These are phyloP conservation scores for Hibiscus mutabilis DNA, from an alignment of 345 rosid species.

Conservation along the genomic window DNA sequence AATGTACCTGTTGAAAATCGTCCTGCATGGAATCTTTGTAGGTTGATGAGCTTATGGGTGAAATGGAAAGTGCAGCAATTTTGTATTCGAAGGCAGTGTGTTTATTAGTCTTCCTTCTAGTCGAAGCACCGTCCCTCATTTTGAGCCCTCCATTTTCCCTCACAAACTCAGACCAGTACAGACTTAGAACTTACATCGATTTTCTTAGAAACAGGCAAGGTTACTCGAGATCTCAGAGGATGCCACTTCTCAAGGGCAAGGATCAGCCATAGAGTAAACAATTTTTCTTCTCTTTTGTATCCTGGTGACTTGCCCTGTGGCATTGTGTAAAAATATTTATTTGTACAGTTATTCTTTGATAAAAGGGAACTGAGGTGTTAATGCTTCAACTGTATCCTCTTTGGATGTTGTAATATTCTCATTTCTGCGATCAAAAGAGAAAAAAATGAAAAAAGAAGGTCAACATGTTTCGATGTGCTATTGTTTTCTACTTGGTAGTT, in stretches of 20 bases:
- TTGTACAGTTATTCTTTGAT: slow-evolving; percentile 69
- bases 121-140: slow-evolving; percentile 84
- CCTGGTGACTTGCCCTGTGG: slow-evolving; percentile 9
- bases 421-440: slow-evolving; percentile 13
- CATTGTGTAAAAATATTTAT: slow-evolving; percentile 33
- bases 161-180: slow-evolving; percentile 53
- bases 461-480: background rate
- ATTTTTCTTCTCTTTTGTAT: background rate
- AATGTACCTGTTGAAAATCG: background rate
- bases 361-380: background rate
- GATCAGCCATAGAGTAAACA: slow-evolving; percentile 23
- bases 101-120: slow-evolving; percentile 65
- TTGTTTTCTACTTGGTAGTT: background rate
- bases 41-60: slow-evolving; percentile 75
- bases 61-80: slow-evolving; percentile 51
- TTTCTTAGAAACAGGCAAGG: slow-evolving; percentile 61
- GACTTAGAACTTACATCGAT: slow-evolving; percentile 66
- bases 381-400: slow-evolving; percentile 16
- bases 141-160: slow-evolving; percentile 90
- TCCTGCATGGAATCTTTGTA: slow-evolving; percentile 20
- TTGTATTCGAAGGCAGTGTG: slow-evolving; percentile 65
- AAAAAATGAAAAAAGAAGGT: no score
- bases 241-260: slow-evolving; percentile 44
- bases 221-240: slow-evolving; percentile 49
- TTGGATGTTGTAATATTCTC: slow-evolving; percentile 35